A percentile compares a stretch with the other conserved stretches of the same genome.
phyloP scores from a whole-genome alignment of 192 early-diverging fungal genomes.

The Physocladia obscura region DNA sequence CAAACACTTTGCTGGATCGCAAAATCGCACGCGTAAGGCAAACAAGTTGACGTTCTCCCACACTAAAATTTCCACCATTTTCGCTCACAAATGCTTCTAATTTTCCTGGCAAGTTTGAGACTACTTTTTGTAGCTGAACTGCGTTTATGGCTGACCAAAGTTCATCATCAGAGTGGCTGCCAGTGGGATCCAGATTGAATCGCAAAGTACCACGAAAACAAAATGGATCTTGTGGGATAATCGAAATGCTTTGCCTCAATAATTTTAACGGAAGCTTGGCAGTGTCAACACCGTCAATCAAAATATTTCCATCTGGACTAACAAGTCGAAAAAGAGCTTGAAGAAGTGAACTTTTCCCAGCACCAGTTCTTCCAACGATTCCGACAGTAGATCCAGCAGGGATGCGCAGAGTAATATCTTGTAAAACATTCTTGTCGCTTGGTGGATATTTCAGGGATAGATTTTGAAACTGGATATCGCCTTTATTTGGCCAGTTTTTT shows the following conservation, averaged over 20 bases:
- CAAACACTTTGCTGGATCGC: constrained; percentile 43
- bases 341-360: constrained; percentile 71
- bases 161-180: constrained; percentile 57
- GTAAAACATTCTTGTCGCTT: constrained; percentile 48
- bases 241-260: constrained; percentile 31
- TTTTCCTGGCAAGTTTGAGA: constrained; percentile 10
- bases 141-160: constrained; percentile 68
- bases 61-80: constrained; percentile 69
- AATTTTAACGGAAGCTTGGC: not conserved
- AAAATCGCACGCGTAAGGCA: constrained; percentile 76
- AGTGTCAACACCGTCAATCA: constrained; percentile 44
- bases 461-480: constrained; percentile 58
- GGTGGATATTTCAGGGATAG: constrained; percentile 59
- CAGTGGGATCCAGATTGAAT: constrained; percentile 75
- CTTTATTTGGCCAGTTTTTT: constrained; percentile 57
- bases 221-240: constrained; percentile 39
- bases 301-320: constrained; percentile 29
- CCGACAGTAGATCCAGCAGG: constrained; percentile 73
- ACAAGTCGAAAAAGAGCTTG: constrained; percentile 38
- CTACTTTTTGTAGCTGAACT: constrained; percentile 49
- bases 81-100: constrained; percentile 82
- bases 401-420: constrained; percentile 59
- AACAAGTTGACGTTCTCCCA: constrained; percentile 82
- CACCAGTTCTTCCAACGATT: constrained; percentile 84
- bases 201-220: constrained; percentile 66